A percentile compares a stretch with the other conserved stretches of the same genome.
These are phyloP conservation scores for Solanum chiquidenum DNA, from an alignment of 257 asterid genomes.

Conservation along the genomic window DNA sequence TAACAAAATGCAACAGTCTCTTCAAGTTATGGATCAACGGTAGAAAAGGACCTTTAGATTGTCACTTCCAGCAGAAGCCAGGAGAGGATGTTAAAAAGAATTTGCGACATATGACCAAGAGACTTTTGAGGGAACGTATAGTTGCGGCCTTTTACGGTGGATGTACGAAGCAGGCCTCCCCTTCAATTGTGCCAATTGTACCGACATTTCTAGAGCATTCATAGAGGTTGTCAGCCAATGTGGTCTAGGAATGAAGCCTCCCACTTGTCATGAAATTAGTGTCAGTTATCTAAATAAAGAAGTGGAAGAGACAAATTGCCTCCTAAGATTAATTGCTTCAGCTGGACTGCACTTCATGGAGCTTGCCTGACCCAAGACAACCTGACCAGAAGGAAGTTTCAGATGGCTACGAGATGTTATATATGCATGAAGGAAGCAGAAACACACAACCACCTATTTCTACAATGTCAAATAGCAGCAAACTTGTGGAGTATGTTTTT, in stretches of 20 bases:
- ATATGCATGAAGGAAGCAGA: no score
- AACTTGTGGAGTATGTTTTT: no score
- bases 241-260: not conserved
- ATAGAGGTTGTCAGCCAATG: not conserved
- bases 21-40: not conserved
- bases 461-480: no score
- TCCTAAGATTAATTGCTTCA: no score
- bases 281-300: not conserved
- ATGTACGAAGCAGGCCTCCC: not conserved
- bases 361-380: no score
- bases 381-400: no score
- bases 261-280: not conserved
- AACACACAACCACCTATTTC: no score
- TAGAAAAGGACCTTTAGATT: not conserved
- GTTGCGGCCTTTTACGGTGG: not conserved
- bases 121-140: not conserved
- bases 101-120: not conserved
- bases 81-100: not conserved
- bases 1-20: not conserved
- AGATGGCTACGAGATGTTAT: no score
- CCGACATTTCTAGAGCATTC: not conserved
- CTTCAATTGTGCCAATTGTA: not conserved
- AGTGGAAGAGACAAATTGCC: not conserved
- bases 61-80: not conserved
- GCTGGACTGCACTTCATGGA: no score